phyloP scores from a whole-genome alignment of 805 yeast species.

The Kodamaea jinghongensis region DNA sequence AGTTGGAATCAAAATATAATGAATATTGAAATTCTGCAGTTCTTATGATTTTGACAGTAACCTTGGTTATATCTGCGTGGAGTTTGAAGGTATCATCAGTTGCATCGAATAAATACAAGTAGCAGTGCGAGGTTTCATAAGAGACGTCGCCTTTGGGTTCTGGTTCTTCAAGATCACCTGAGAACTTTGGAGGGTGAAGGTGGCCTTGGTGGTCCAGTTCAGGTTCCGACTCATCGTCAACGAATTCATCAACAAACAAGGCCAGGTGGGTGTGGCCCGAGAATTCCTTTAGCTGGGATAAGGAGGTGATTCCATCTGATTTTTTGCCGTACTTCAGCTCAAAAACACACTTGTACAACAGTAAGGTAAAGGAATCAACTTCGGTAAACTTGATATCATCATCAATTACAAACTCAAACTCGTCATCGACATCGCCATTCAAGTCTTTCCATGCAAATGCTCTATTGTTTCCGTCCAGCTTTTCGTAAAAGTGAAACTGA shows the following conservation, averaged over 20 bases:
- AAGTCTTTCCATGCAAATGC: conserved; percentile 78
- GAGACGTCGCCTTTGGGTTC: conserved; percentile 18
- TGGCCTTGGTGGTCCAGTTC: conserved; percentile 17
- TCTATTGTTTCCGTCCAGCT: conserved; percentile 46
- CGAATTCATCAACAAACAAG: conserved; percentile 7
- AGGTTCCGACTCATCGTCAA: conserved; percentile 9
- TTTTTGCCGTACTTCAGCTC: conserved; percentile 66
- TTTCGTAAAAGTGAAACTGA: conserved; percentile 50
- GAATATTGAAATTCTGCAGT: conserved; percentile 51
- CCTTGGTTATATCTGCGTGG: not conserved
- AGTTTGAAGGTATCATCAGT: conserved; percentile 29
- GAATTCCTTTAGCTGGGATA: conserved; percentile 56
- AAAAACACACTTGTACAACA: conserved; percentile 66
- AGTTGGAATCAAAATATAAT: conserved; percentile 40
- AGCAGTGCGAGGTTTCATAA: conserved; percentile 25
- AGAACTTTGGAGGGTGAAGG: conserved; percentile 17
- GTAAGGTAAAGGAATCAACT: conserved; percentile 60
- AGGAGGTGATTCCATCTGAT: conserved; percentile 35
- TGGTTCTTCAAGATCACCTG: conserved; percentile 6
- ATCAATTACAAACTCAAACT: conserved; percentile 75
- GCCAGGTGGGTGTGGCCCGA: conserved; percentile 20
- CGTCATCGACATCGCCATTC: conserved; percentile 84
- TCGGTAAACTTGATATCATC: conserved; percentile 52
- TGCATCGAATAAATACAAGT: conserved; percentile 46
- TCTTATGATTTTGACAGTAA: conserved; percentile 13